These are phyloP conservation scores for Mycena albidolilacea DNA, from an alignment of 768 basidiomycete genomes.

Conservation along the genomic window DNA sequence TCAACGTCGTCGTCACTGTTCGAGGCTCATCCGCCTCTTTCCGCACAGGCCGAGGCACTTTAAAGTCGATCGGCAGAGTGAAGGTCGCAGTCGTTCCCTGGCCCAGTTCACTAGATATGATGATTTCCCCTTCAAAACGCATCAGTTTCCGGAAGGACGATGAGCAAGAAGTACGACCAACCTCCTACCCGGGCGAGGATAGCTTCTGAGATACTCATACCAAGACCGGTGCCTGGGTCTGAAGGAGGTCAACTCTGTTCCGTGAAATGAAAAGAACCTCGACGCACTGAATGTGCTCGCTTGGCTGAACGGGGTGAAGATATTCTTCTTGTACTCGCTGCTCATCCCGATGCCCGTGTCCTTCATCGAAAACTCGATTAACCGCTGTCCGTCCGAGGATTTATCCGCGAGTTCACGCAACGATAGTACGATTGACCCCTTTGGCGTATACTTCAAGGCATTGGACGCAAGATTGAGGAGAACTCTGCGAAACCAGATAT, in stretches of 20 bases:
- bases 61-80: constrained; percentile 20
- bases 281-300: constrained; percentile 24
- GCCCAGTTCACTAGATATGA: constrained; percentile 13
- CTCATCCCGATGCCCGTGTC: constrained; percentile 32
- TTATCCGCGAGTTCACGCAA: constrained; percentile 12
- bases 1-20: constrained; percentile 6
- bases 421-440: constrained; percentile 21
- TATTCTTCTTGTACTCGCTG: constrained; percentile 23
- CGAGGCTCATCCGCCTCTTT: constrained; percentile 3
- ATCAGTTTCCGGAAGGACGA: not conserved
- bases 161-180: not conserved
- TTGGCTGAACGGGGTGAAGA: constrained; percentile 28
- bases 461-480: constrained; percentile 28
- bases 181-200: constrained; percentile 21
- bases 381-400: constrained; percentile 2
- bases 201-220: constrained; percentile 27
- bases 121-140: constrained; percentile 5
- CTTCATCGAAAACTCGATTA: constrained; percentile 26
- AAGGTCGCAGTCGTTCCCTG: constrained; percentile 19
- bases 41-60: not conserved
- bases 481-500: not conserved
- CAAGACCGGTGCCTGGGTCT: constrained; percentile 28
- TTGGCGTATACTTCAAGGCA: constrained; percentile 28
- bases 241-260: not conserved
- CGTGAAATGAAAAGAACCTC: not conserved